Base-by-base conservation (phyloP, 2,329 filamentous ascomycete genomes). In the Sporothrix schenckii region DNA sequence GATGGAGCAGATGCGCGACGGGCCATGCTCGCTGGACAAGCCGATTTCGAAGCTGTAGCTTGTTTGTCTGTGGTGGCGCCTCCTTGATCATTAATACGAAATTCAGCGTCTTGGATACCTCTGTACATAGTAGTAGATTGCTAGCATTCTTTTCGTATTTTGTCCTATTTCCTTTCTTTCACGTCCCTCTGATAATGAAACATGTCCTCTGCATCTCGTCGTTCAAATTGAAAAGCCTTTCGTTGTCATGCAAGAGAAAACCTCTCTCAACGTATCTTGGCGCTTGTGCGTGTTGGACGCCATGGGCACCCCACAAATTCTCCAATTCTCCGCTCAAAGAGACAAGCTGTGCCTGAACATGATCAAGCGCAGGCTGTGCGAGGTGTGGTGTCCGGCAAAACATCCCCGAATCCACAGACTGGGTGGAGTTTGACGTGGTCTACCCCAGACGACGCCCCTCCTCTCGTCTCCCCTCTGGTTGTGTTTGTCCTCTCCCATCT, bases 1-100 rank as follows among this genome's bases (percentile, higher is more conserved):
- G 30, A 71, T 71, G 70, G 68, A 58, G 54, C 50, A 19, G 47
- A 72, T 72, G 68, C 60, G 67, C 13, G 63, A 63, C 44, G 70
- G 67, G 11, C 53, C 52, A 7, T 71, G 49, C 6, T 71, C 68
- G 39, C 53, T 72, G 50, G 70, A 69, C 61, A 71, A 67, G 70
- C 52, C 54, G 21, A 16, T 47, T 11, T 58, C 70, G 21, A 71
- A 71, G 61, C 53, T 71, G 67, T 71, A 71, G 39, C 14, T 4
- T 2, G 47, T 63, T 39, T 39, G 3, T 3, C 16, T 24, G 4
- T 16, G 58, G 11, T 3, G 58, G 7, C n/a, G n/a, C 21, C 21
- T 13, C 24, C 19, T 34, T 30, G 11, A 19, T 24, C 30, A 63
- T 30, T 14, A 44, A 24, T 39, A 61, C 24, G 16, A 24, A 9